Evolutionary conservation across 176 grass and related monocot genomes (phyloP), one percentile per base, ranked within the genome.

Genomic region (Triticum turgidum): DNA sequence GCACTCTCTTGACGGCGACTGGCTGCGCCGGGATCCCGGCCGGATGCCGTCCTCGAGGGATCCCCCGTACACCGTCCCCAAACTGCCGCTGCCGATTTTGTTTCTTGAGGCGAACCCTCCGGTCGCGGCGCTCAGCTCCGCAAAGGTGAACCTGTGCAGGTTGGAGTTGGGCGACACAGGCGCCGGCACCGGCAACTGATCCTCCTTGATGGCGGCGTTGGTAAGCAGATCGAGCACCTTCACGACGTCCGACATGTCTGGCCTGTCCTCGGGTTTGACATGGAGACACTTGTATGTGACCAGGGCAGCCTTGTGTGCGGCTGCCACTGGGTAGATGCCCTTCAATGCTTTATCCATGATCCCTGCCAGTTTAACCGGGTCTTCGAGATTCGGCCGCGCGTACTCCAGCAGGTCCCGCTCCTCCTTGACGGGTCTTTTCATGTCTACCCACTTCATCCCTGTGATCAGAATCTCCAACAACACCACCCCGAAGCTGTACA

Each of bases 401-500:
- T 63, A 25, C 61, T 63, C 4, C 9, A 25, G n/a, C 61, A 63
- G 22, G n/a, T 63, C 9, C n/a, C n/a, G 20, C 61, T 63, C 61
- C 61, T 63, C 61, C 59, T 24, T 4, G n/a, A n/a, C 9, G 3
- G 8, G 61, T 25, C 61, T 24, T 9, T n/a, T 63, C 61, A 22
- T 63, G 61, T 63, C n/a, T 24, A 63, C 9, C 9, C 9, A 63
- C n/a, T 63, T 63, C 61, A 25, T n/a, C n/a, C 61, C 61, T 1
- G 61, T 63, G 61, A 63, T 63, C n/a, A 63, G 3, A 25, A 98
- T 92, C 86, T 98, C 93, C 1, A 98, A 82, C 49, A 95, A 77
- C 27, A 95, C 88, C 4, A 95, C 88, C 1, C 93, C 93, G 29
- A 95, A 95, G 80, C 88, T 92, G 58, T 91, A 95, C 12, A 91